Evolutionary conservation across 73 alveolate genomes (phyloP).

Genomic region (Symbiodinium natans): DNA sequence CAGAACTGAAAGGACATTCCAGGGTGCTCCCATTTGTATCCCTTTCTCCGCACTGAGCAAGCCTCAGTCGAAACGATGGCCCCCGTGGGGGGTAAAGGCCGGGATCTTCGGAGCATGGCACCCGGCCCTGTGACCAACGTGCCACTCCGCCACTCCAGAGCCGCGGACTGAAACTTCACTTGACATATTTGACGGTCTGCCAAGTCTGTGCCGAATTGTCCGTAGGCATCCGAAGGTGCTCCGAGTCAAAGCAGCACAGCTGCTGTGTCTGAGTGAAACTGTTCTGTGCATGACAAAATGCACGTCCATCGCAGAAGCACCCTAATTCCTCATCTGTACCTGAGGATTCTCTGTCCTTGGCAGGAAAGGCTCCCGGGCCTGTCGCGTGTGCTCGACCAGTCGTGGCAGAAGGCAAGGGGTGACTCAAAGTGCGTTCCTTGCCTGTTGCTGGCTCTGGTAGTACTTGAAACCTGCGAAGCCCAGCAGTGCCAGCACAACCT

Average conservation of each 20-base stretch:
- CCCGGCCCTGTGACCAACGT: neutral
- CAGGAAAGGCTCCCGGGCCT: neutral
- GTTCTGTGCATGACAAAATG: too few species aligned
- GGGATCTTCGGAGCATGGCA: neutral
- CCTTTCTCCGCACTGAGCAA: neutral
- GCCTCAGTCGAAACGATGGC: slow-evolving; percentile 13
- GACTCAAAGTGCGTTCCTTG: too few species aligned
- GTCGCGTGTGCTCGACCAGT: too few species aligned
- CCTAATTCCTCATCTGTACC: neutral
- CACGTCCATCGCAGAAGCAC: neutral
- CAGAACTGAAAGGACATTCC: too few species aligned
- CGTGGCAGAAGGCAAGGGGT: too few species aligned
- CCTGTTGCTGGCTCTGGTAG: slow-evolving; percentile 3
- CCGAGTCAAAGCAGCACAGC: neutral
- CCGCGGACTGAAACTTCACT: too few species aligned
- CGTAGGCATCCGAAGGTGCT: too few species aligned
- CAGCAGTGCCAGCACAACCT: slow-evolving; percentile 53
- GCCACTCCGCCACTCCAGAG: too few species aligned
- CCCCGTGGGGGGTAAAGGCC: neutral
- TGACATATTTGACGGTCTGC: too few species aligned
- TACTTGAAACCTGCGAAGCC: slow-evolving; percentile 80
- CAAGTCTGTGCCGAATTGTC: too few species aligned
- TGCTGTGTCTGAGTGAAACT: neutral
- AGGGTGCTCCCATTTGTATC: neutral
- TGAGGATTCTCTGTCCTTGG: neutral